These are phyloP conservation scores for Fagus sylvatica DNA, from an alignment of 306 rosid genomes.

Conservation along the genomic window DNA sequence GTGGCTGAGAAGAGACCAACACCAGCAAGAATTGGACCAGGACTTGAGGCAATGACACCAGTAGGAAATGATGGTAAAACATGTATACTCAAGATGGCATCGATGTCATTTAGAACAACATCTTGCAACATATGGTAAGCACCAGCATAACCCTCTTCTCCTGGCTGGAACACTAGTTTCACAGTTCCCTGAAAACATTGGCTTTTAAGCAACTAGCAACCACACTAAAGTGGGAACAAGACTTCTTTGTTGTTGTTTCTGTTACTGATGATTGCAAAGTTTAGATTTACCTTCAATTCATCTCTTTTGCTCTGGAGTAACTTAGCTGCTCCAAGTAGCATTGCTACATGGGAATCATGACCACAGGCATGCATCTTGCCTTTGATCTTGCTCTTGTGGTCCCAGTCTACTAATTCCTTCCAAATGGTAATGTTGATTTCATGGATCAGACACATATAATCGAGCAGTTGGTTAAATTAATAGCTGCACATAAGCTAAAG, in stretches of 20 bases:
- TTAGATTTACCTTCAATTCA: constrained; percentile 16
- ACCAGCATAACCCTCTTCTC: constrained; percentile 44
- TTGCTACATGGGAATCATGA: constrained; percentile 56
- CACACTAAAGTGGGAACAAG: background rate
- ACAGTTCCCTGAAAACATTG: constrained; percentile 39
- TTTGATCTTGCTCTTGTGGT: constrained; percentile 47
- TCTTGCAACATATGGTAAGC: constrained; percentile 44
- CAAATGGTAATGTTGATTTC: background rate
- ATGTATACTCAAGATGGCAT: constrained; percentile 42
- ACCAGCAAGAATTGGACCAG: constrained; percentile 38
- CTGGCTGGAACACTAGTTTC: constrained; percentile 50
- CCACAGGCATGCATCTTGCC: constrained; percentile 60
- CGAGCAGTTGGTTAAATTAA: background rate
- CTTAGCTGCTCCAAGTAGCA: constrained; percentile 61
- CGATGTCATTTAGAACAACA: constrained; percentile 25
- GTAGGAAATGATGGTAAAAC: constrained; percentile 33
- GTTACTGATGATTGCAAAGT: background rate
- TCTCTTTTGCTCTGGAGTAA: constrained; percentile 38
- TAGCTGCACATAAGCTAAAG: background rate
- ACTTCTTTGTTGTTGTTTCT: background rate
- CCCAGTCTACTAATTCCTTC: constrained; percentile 57
- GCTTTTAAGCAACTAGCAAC: background rate
- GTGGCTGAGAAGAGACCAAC: constrained; percentile 35
- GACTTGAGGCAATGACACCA: constrained; percentile 44
- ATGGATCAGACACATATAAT: background rate